Base-by-base conservation (phyloP, 257 asterid genomes). In the Sherardia arvensis region DNA sequence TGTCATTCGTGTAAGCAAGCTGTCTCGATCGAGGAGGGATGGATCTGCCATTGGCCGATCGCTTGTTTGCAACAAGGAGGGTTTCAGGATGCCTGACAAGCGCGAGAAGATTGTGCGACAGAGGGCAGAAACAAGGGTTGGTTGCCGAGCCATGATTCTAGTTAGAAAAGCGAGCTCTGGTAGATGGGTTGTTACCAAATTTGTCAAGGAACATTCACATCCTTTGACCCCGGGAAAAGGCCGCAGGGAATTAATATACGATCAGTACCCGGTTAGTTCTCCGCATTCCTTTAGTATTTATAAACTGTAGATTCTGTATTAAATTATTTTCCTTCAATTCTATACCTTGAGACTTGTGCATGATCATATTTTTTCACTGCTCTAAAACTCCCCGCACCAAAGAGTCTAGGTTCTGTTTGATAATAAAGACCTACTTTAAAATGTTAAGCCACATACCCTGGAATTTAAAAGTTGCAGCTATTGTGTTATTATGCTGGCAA, bases 41-140 rank as follows among this genome's bases (percentile, higher is more conserved):
- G 99, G 99, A 69, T 74, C 99, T 10, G 94, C 97, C 70, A 93
- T 93, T 71, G 99, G 99, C 30, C 84, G 97, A 59, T 96, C 99
- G 0, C 92, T 93, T 49, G 99, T 93, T 68, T 93, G 99, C 83
- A 93, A 93, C 76, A 90, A 93, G 76, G 99, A 93, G 86, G 99
- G 99, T 47, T 90, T 84, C 71, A 77, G 97, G 74, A 85, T 80
- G 83, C 90, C 96, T 8, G 99, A 93, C 71, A 93, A 80, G 79
- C 87, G 97, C 4, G 99, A 90, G 69, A 93, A 90, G 76, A 76
- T 93, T 66, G 94, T 93, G 18, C 65, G 97, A 72, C 99, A 93
- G 77, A 84, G 99, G 60, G 86, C 80, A 14, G 99, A 93, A 81
- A 93, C 99, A 4, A 83, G 99, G 76, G 99, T 93, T 66, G 99